A percentile compares a stretch with the other conserved stretches of the same genome.
Conservation (phyloP, 2,329 filamentous ascomycete species). For the Sphaerostilbella broomeana region DNA sequence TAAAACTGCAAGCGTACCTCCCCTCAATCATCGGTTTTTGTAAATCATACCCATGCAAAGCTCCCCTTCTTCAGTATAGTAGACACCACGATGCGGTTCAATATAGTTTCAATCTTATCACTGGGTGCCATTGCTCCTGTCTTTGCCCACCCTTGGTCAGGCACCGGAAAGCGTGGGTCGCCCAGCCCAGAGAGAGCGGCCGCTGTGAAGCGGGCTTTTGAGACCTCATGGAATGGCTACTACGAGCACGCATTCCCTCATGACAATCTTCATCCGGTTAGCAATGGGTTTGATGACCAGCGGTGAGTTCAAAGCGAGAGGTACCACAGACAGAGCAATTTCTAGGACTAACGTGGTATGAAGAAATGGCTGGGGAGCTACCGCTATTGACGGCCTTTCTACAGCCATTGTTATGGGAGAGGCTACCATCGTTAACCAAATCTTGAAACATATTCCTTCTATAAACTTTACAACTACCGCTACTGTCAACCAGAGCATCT, state of each 20-base stretch:
- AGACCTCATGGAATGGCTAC: constrained; percentile 67
- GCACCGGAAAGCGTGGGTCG: neutral
- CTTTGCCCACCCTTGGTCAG: constrained; percentile 6
- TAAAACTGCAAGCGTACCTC: constrained; percentile 7
- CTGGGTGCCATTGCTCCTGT: constrained; percentile 8
- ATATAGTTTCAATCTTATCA: constrained; percentile 1
- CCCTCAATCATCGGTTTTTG: neutral
- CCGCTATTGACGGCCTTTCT: constrained; percentile 71
- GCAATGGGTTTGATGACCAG: constrained; percentile 59
- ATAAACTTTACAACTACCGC: constrained; percentile 63
- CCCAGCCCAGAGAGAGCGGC: constrained; percentile 39
- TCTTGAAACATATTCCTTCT: constrained; percentile 61
- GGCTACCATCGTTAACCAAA: constrained; percentile 58
- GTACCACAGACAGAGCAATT: neutral
- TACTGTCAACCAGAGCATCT: constrained; percentile 46
- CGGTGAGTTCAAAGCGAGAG: constrained; percentile 42
- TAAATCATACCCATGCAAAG: too few relatives aligned
- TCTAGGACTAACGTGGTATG: neutral
- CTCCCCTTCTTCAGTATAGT: too few relatives aligned
- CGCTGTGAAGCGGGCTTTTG: constrained; percentile 62
- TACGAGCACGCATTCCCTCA: constrained; percentile 67
- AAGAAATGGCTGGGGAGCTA: constrained; percentile 81
- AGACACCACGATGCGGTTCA: constrained; percentile 9
- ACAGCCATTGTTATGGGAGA: constrained; percentile 75
- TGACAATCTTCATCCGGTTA: constrained; percentile 66